Percentiles rank a stretch among this genome's conserved stretches.
Conservation (phyloP, 306 rosid species). For the Cyamopsis tetragonoloba region DNA sequence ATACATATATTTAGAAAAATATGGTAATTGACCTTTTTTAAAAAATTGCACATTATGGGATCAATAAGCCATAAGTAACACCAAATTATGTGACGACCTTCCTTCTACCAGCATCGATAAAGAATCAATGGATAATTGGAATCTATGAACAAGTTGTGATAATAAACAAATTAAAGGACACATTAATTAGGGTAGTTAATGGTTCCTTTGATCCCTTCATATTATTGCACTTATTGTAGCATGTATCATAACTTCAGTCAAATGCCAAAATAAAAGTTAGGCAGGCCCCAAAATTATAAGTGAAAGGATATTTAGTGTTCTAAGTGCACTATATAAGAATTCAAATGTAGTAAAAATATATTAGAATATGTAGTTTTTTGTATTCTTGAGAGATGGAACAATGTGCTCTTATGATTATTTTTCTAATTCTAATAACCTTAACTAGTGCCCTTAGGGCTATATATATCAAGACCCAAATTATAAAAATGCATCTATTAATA, state of each 20-base stretch:
- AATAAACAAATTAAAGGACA: conserved; percentile 14
- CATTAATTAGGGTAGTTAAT: not conserved
- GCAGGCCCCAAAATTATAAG: not conserved
- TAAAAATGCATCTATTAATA: too few species aligned
- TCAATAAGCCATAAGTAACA: conserved; percentile 5
- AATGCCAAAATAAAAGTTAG: not conserved
- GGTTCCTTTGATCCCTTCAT: conserved; percentile 3
- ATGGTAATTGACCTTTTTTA: not conserved
- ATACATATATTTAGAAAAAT: not conserved
- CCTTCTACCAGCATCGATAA: conserved; percentile 21
- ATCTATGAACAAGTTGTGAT: conserved; percentile 20
- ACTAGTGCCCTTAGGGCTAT: too few species aligned
- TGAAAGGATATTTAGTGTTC: too few species aligned
- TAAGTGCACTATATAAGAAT: too few species aligned
- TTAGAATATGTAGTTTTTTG: too few species aligned
- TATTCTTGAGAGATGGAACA: too few species aligned
- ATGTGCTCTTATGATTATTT: too few species aligned
- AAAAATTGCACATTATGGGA: not conserved
- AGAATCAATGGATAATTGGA: conserved; percentile 21
- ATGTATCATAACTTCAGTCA: conserved; percentile 13
- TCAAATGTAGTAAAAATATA: too few species aligned
- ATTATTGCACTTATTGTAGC: conserved; percentile 20
- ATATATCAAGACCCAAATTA: too few species aligned
- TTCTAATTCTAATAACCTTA: too few species aligned
- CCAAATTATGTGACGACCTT: conserved; percentile 24